Conservation (phyloP, 176 grass and related monocot species). For the Coix lacrymajobi region DNA sequence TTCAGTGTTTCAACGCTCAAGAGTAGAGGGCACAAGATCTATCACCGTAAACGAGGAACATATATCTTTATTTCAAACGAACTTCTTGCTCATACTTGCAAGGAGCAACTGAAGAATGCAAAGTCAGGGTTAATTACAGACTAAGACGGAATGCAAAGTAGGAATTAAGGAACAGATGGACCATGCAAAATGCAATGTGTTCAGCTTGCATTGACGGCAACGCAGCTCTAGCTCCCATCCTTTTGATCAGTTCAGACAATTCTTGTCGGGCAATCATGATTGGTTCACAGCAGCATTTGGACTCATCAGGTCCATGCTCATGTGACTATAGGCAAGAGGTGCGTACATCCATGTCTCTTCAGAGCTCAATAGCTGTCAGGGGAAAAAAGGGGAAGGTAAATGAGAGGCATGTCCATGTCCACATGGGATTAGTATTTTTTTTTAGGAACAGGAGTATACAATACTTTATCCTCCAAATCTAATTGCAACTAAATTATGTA, state of each 20-base stretch:
- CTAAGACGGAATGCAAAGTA: too few relatives aligned
- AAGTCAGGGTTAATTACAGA: slow-evolving; percentile 14
- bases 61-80: background rate
- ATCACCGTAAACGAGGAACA: background rate
- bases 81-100: background rate
- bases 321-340: slow-evolving; percentile 29
- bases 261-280: background rate
- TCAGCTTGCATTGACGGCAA: background rate
- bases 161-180: slow-evolving; percentile 6
- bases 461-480: background rate
- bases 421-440: background rate
- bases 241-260: background rate
- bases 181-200: background rate
- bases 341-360: slow-evolving; percentile 48
- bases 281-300: background rate
- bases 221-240: background rate
- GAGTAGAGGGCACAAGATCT: background rate
- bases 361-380: slow-evolving; percentile 34
- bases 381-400: background rate
- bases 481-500: background rate
- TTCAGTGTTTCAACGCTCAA: background rate
- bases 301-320: slow-evolving; percentile 7
- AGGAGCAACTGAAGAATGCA: background rate
- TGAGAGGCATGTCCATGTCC: background rate
- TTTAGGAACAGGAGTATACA: background rate